Evolutionary conservation across 768 basidiomycete genomes (phyloP).

Genomic region (Russula emetica): DNA sequence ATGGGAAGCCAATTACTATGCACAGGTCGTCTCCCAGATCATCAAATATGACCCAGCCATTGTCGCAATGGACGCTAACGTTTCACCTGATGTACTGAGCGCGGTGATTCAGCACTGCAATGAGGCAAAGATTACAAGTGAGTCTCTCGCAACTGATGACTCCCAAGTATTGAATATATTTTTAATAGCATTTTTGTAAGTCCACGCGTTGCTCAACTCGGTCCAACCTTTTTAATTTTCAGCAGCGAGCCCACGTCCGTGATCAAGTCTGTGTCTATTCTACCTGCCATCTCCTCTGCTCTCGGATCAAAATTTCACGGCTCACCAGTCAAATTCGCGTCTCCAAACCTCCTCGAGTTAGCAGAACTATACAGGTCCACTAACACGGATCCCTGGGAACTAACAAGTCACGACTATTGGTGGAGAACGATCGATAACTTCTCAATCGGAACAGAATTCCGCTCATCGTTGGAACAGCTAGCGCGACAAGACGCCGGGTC

Average conservation of each 20-base stretch:
- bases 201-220: constrained; percentile 6
- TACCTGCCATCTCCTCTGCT: constrained; percentile 54
- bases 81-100: constrained; percentile 51
- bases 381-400: constrained; percentile 41
- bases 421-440: constrained; percentile 65
- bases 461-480: constrained; percentile 59
- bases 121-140: constrained; percentile 49
- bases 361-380: constrained; percentile 51
- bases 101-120: constrained; percentile 51
- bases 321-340: constrained; percentile 62
- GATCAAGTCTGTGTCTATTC: constrained; percentile 67
- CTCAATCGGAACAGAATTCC: constrained; percentile 62
- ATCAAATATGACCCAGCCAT: constrained; percentile 47
- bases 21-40: constrained; percentile 52
- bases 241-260: constrained; percentile 90
- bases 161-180: background rate
- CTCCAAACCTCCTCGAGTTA: constrained; percentile 86
- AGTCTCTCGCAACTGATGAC: constrained; percentile 30
- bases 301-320: constrained; percentile 30
- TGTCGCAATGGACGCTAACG: constrained; percentile 74
- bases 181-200: constrained; percentile 70
- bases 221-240: background rate
- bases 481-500: constrained; percentile 40
- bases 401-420: constrained; percentile 54
- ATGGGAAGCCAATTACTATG: background rate